These are phyloP conservation scores for Cyberlindnera amylophila DNA, from an alignment of 805 yeast genomes.

Conservation along the genomic window DNA sequence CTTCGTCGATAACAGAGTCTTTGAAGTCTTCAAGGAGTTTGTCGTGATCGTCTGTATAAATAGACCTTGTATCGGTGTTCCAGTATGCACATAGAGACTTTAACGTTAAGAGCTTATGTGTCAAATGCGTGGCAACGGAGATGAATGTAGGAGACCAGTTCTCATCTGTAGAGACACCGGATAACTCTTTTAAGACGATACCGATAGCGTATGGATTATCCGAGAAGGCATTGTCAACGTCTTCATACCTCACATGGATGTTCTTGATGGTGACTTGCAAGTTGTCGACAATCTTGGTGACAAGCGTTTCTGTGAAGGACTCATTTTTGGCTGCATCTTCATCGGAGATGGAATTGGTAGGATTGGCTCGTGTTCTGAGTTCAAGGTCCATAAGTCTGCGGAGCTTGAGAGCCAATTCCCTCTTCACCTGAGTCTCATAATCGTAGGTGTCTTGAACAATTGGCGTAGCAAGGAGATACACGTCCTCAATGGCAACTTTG, in stretches of 20 bases:
- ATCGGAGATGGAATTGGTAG: conserved; percentile 31
- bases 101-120: conserved; percentile 75
- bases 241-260: conserved; percentile 92
- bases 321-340: conserved; percentile 55
- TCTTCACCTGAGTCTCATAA: conserved; percentile 49
- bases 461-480: conserved; percentile 78
- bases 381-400: conserved; percentile 66
- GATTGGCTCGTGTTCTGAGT: conserved; percentile 42
- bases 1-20: conserved; percentile 35
- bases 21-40: conserved; percentile 47
- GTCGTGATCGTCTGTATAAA: conserved; percentile 45
- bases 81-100: conserved; percentile 77
- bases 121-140: conserved; percentile 57
- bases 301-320: conserved; percentile 78
- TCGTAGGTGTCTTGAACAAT: conserved; percentile 52
- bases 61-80: conserved; percentile 62
- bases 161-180: conserved; percentile 87
- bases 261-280: conserved; percentile 86
- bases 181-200: conserved; percentile 73
- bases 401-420: conserved; percentile 62
- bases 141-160: conserved; percentile 85
- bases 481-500: conserved; percentile 80
- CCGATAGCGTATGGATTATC: conserved; percentile 81
- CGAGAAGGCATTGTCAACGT: conserved; percentile 60
- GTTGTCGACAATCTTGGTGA: conserved; percentile 89